Evolutionary conservation across 345 rosid genomes (phyloP).

Genomic region (Carallia pectinifolia): DNA sequence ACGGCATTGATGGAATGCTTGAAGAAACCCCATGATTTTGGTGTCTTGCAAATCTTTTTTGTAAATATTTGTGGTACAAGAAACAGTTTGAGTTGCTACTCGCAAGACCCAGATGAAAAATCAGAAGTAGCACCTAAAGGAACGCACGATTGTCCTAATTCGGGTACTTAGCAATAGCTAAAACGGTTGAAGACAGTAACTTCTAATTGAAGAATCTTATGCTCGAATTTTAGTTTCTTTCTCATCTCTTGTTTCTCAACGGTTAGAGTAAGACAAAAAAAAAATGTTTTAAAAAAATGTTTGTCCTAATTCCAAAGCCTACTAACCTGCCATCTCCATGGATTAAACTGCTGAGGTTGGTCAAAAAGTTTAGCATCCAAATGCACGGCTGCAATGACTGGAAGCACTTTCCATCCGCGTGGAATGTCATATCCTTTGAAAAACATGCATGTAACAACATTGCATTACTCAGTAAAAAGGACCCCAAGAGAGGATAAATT

Average conservation of each 20-base stretch:
- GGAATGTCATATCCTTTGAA: slow-evolving; percentile 89
- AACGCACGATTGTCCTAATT: background rate
- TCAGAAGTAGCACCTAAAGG: background rate
- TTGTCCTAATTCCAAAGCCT: background rate
- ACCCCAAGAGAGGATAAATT: too few species aligned
- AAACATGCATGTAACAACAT: background rate
- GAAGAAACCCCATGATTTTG: background rate
- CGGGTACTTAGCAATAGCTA: too few species aligned
- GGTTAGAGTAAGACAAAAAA: too few species aligned
- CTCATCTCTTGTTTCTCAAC: too few species aligned
- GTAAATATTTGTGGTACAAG: background rate
- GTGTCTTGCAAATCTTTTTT: slow-evolving; percentile 12
- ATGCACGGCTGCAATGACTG: slow-evolving; percentile 93
- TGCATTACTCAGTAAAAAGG: too few species aligned
- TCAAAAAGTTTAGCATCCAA: slow-evolving; percentile 77
- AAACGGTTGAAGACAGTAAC: too few species aligned
- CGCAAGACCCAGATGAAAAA: too few species aligned
- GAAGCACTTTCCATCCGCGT: slow-evolving; percentile 99
- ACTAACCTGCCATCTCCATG: slow-evolving; percentile 94
- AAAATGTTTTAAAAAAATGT: too few species aligned
- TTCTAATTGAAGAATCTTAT: too few species aligned
- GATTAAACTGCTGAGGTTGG: slow-evolving; percentile 78
- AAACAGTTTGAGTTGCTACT: too few species aligned
- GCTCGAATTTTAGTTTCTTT: too few species aligned
- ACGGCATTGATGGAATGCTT: slow-evolving; percentile 3